Percentiles rank a stretch among this genome's conserved stretches.
phyloP scores from a whole-genome alignment of 2,329 filamentous ascomycete species.

The Beauveria varroae region DNA sequence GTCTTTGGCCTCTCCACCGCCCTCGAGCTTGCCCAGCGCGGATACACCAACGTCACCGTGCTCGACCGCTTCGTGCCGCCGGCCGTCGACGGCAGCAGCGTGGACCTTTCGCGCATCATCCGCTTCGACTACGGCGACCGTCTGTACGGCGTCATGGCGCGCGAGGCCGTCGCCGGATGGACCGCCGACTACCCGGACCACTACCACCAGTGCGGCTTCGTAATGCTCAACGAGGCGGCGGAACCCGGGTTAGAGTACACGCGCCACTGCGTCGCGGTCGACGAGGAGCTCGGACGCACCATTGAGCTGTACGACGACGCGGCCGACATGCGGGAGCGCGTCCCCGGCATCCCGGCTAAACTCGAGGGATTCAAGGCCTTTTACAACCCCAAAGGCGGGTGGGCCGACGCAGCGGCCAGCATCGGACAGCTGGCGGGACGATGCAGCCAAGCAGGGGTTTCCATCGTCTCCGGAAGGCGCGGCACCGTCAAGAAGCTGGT shows the following conservation, averaged over 20 bases:
- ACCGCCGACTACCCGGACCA: slow-evolving; percentile 20
- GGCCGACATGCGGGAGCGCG: slow-evolving; percentile 9
- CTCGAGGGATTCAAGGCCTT: slow-evolving; percentile 19
- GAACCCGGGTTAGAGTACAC: slow-evolving; percentile 16
- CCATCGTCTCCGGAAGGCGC: slow-evolving; percentile 23
- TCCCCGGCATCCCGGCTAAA: slow-evolving; percentile 17
- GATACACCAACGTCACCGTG: slow-evolving; percentile 28
- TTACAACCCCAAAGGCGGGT: slow-evolving; percentile 24
- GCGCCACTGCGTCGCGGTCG: slow-evolving; percentile 14
- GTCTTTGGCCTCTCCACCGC: slow-evolving; percentile 25
- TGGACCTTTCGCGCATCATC: slow-evolving; percentile 34
- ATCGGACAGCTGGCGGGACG: slow-evolving; percentile 20
- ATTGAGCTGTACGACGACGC: slow-evolving; percentile 21
- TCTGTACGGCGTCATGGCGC: slow-evolving; percentile 53
- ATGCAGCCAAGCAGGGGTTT: slow-evolving; percentile 23
- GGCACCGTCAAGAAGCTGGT: slow-evolving; percentile 22
- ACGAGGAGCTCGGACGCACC: slow-evolving; percentile 13
- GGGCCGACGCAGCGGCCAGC: slow-evolving; percentile 24
- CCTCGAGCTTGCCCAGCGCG: slow-evolving; percentile 18
- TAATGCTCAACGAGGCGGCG: slow-evolving; percentile 20
- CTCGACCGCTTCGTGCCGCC: slow-evolving; percentile 29
- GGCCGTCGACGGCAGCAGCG: slow-evolving; percentile 29
- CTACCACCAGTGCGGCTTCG: slow-evolving; percentile 25
- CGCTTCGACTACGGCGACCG: slow-evolving; percentile 55
- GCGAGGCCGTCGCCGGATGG: slow-evolving; percentile 23